Conservation (phyloP, 768 basidiomycete species). For the Tricholoma sp. region DNA sequence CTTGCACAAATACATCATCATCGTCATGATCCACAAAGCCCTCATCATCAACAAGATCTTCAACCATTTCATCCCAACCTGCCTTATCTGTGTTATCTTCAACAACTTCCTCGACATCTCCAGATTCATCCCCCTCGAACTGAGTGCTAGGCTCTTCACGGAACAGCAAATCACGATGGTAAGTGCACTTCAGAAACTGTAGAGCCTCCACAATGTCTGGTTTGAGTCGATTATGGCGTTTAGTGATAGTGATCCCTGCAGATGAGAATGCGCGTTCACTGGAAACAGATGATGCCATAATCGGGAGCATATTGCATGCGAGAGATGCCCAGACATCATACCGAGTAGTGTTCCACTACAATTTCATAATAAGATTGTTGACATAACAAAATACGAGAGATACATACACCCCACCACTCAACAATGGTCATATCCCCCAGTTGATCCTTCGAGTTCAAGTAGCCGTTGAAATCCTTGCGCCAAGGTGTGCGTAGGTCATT, state of each 20-base stretch:
- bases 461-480: conserved; percentile 19
- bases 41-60: not conserved
- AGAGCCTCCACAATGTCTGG: conserved; percentile 30
- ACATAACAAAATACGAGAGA: not conserved
- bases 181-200: conserved; percentile 24
- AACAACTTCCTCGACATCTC: not conserved
- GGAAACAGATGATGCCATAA: too few species aligned
- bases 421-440: conserved; percentile 12
- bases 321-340: too few species aligned
- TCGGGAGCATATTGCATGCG: too few species aligned
- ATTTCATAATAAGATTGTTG: not conserved
- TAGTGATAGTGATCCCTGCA: too few species aligned
- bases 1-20: not conserved
- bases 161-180: conserved; percentile 21
- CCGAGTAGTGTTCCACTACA: not conserved
- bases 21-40: not conserved
- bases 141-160: not conserved
- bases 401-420: conserved; percentile 25
- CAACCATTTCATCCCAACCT: not conserved
- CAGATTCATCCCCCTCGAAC: not conserved
- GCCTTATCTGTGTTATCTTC: not conserved
- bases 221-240: conserved; percentile 28
- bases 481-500: not conserved
- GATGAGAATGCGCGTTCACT: too few species aligned
- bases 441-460: conserved; percentile 12